A percentile compares a stretch with the other conserved stretches of the same genome.
Evolutionary conservation across 495 filamentous ascomycete species (phyloP).

Genomic region (Tuber microsphaerosporum): DNA sequence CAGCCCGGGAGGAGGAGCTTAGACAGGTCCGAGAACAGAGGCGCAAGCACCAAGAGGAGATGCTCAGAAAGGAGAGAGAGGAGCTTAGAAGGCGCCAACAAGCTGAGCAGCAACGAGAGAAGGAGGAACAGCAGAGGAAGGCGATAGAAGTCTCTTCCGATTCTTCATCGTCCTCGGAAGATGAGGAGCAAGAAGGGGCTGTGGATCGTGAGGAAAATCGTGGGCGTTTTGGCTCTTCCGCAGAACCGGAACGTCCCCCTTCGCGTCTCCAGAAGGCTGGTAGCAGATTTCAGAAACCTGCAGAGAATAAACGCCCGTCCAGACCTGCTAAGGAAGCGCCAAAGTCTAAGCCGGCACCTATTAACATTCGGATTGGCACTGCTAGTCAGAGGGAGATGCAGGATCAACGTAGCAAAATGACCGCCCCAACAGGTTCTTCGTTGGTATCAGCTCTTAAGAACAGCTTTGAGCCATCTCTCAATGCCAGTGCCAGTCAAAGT

Average conservation of each 20-base stretch:
- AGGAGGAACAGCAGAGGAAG: constrained; percentile 27
- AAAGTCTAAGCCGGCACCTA: constrained; percentile 30
- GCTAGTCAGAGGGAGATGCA: constrained; percentile 40
- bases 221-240: constrained; percentile 22
- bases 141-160: constrained; percentile 7
- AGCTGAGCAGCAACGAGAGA: constrained; percentile 28
- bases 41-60: constrained; percentile 32
- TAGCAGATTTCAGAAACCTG: constrained; percentile 25
- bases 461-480: constrained; percentile 35
- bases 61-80: constrained; percentile 32
- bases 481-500: constrained; percentile 23
- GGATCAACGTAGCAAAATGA: constrained; percentile 36
- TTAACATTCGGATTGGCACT: constrained; percentile 39
- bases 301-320: constrained; percentile 24
- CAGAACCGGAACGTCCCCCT: constrained; percentile 34
- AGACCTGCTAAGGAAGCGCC: constrained; percentile 28
- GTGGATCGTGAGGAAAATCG: constrained; percentile 19
- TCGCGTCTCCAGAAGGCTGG: constrained; percentile 36
- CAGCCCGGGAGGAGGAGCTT: constrained; percentile 17
- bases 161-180: constrained; percentile 10
- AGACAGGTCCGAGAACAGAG: constrained; percentile 30
- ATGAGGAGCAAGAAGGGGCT: constrained; percentile 25
- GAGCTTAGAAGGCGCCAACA: constrained; percentile 35
- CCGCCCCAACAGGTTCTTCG: constrained; percentile 25
- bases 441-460: constrained; percentile 39